Evolutionary conservation across 805 yeast genomes (phyloP).

Genomic region (Ogataea zsoltii): DNA sequence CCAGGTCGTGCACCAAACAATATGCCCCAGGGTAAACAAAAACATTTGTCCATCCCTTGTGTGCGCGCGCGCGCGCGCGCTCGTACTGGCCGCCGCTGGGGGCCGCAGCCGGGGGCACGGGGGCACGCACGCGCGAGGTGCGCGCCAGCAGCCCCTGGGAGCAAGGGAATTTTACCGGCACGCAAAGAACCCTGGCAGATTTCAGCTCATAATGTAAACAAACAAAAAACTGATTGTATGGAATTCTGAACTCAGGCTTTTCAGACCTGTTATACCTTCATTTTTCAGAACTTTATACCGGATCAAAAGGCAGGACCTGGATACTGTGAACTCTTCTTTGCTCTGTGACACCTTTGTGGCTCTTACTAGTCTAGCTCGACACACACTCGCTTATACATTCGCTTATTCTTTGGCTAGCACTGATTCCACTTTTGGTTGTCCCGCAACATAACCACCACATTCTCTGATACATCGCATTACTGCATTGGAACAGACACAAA

Average conservation of each 20-base stretch:
- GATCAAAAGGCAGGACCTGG: conserved; percentile 6
- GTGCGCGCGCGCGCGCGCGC: neutral
- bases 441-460: neutral
- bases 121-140: too few relatives aligned
- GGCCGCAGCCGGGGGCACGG: too few relatives aligned
- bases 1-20: conserved; percentile 4
- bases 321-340: conserved; percentile 7
- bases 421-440: neutral
- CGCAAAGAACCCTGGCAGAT: conserved; percentile 10
- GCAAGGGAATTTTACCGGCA: neutral
- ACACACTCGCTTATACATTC: conserved; percentile 10
- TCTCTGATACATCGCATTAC: conserved; percentile 3
- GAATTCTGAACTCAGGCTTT: conserved; percentile 3
- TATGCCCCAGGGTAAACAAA: conserved; percentile 1
- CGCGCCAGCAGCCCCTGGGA: too few relatives aligned
- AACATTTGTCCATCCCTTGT: conserved; percentile 10
- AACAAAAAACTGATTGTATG: conserved; percentile 7
- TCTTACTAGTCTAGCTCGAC: conserved; percentile 4
- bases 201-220: conserved; percentile 16
- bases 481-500: neutral
- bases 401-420: conserved; percentile 12
- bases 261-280: neutral
- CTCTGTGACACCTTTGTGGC: conserved; percentile 1
- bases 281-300: neutral
- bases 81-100: neutral